Evolutionary conservation across 352 stramenopile genomes (phyloP).

Genomic region (Globisporangium carolinianum): DNA sequence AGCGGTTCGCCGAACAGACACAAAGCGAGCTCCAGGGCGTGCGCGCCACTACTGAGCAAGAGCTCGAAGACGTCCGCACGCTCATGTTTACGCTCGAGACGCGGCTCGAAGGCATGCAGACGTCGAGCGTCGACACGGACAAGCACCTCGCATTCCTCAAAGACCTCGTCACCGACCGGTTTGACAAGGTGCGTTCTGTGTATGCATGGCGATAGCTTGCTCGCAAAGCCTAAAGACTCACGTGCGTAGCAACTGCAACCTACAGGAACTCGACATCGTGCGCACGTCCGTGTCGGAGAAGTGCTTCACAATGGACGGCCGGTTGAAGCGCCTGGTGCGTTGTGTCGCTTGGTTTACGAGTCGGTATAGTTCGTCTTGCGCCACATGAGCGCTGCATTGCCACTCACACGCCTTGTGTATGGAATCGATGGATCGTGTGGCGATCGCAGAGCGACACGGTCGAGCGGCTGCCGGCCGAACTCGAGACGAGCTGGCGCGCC

Average conservation of each 20-base stretch:
- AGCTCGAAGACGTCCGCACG: constrained; percentile 45
- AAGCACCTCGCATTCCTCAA: constrained; percentile 35
- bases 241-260: no score
- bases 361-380: background rate
- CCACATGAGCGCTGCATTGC: background rate
- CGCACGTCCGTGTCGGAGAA: constrained; percentile 53
- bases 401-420: background rate
- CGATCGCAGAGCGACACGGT: constrained; percentile 20
- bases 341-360: background rate
- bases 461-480: constrained; percentile 18
- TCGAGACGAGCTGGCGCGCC: constrained; percentile 16
- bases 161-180: constrained; percentile 27
- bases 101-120: constrained; percentile 31
- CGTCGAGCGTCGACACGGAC: constrained; percentile 22
- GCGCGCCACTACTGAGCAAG: constrained; percentile 19
- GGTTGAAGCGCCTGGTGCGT: constrained; percentile 34
- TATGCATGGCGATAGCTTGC: no score
- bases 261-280: constrained; percentile 49
- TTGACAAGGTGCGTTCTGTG: constrained; percentile 31
- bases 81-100: constrained; percentile 38
- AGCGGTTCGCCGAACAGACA: constrained; percentile 23
- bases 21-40: constrained; percentile 19
- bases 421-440: background rate
- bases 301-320: constrained; percentile 35
- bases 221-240: no score